Conservation (phyloP, 257 asterid genomes). For the Osmanthus fragrans region DNA sequence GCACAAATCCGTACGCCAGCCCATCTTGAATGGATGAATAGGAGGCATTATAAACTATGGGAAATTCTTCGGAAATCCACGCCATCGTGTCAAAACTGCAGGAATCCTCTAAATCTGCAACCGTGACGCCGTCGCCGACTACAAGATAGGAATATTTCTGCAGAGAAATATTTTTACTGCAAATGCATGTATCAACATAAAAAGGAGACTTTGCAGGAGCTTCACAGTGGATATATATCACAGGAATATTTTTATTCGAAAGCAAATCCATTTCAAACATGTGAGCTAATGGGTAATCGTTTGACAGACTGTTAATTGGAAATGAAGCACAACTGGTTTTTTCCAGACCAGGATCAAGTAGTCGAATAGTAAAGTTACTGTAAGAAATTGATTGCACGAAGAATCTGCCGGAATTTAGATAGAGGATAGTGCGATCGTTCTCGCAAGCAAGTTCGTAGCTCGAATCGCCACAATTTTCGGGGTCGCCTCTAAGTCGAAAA, state of each 20-base stretch:
- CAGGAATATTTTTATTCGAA: too few species aligned
- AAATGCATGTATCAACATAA: background rate
- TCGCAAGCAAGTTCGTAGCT: conserved; percentile 7
- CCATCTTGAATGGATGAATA: background rate
- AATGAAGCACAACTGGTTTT: background rate
- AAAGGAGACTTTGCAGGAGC: background rate
- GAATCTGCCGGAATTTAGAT: background rate
- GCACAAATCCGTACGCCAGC: background rate
- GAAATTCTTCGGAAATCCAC: background rate
- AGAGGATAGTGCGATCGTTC: background rate
- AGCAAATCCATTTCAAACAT: too few species aligned
- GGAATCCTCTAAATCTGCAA: background rate
- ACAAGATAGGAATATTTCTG: background rate
- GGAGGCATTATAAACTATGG: background rate
- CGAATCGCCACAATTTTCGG: background rate
- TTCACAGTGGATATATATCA: background rate
- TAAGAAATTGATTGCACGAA: conserved; percentile 12
- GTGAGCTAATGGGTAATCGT: too few species aligned
- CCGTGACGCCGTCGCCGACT: background rate
- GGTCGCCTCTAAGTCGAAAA: conserved; percentile 12
- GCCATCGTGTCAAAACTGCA: background rate
- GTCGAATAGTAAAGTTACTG: background rate
- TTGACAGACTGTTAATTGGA: background rate
- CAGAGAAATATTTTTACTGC: background rate
- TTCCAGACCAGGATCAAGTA: background rate